A percentile compares a stretch with the other conserved stretches of the same genome.
phyloP scores from a whole-genome alignment of 139 green algal genomes.

The Marvania coccoides region DNA sequence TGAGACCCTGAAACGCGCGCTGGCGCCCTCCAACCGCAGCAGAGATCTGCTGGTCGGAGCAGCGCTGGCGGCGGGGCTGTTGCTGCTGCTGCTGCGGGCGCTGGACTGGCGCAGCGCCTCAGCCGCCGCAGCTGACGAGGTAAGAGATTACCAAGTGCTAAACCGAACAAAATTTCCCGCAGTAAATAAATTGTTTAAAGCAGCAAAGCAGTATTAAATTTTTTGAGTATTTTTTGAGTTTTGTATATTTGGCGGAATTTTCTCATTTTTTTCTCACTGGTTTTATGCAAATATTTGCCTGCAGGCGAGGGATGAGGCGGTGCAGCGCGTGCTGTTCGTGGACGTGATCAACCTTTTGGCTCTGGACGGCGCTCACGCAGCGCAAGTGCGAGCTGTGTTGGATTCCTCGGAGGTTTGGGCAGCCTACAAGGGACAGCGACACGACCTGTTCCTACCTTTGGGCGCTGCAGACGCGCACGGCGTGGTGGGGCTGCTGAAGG shows the following conservation, averaged over 20 bases:
- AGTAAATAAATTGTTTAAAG: too few relatives aligned
- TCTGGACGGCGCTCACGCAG: constrained; percentile 32
- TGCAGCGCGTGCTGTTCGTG: constrained; percentile 66
- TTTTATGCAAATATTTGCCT: too few relatives aligned
- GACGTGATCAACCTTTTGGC: constrained; percentile 69
- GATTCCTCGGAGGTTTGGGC: constrained; percentile 58
- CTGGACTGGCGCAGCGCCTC: constrained; percentile 60
- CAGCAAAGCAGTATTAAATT: too few relatives aligned
- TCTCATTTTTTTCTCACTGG: background rate
- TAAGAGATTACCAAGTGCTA: too few relatives aligned
- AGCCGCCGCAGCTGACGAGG: background rate
- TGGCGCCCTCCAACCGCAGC: constrained; percentile 44
- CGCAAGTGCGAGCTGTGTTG: constrained; percentile 34
- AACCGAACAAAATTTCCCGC: too few relatives aligned
- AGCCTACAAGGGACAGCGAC: constrained; percentile 64
- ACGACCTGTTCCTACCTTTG: constrained; percentile 82
- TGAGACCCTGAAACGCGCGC: constrained; percentile 62
- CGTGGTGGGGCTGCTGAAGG: constrained; percentile 64
- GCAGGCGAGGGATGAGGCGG: constrained; percentile 46
- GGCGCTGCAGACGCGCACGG: constrained; percentile 34
- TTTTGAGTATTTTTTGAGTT: too few relatives aligned
- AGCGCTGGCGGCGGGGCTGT: constrained; percentile 36
- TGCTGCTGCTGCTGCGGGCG: constrained; percentile 44
- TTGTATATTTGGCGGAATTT: background rate
- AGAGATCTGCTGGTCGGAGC: constrained; percentile 56